Base-by-base conservation (phyloP, 352 stramenopile genomes). In the Globisporangium takayamanum region DNA sequence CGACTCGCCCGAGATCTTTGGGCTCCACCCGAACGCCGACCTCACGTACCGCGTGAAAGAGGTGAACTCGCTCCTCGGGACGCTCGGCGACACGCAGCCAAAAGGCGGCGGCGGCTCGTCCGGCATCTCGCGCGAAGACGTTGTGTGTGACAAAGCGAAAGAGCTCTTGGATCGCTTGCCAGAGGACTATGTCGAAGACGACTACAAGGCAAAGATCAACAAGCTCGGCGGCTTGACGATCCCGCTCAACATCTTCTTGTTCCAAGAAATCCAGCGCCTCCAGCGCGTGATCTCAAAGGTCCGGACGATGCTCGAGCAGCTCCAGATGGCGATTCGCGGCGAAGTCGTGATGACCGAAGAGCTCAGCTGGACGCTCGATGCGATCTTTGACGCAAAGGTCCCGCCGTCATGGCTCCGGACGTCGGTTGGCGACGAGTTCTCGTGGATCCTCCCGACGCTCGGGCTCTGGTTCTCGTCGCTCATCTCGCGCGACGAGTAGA, bases 1-100 rank as follows among this genome's bases (percentile, higher is more conserved):
- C 62, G 97, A 99, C 70, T 98, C 94, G 53, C 96, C 97, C 26
- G 97, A 99, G 75, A 98, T 99, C 68, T 99, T 99, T 81, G 97
- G 97, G 0, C 68, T 99, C 62, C 97, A 99, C 60, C 96, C 96
- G 59, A 99, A 99, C 72, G 97, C 97, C 25, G 96, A 99, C 66
- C 78, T 99, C 28, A 99, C 96, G 47, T 99, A 98, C 72, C 87
- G 94, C 28, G 94, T 98, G 6, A 98, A 99, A 48, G 95, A 99
- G 64, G 92, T 98, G 15, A 98, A 89, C 55, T 67, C 88, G 49
- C 68, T 99, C 45, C 87, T 99, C 12, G 86, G 88, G 45, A 98
- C 95, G 15, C 80, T 99, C 0, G 87, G 85, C 10, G 92, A 98
- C 50, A 99, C 96, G 5, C 97, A 99, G 67, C 97, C 97, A 0